phyloP scores from a whole-genome alignment of 306 rosid species.

The Gleditsia sinensis region DNA sequence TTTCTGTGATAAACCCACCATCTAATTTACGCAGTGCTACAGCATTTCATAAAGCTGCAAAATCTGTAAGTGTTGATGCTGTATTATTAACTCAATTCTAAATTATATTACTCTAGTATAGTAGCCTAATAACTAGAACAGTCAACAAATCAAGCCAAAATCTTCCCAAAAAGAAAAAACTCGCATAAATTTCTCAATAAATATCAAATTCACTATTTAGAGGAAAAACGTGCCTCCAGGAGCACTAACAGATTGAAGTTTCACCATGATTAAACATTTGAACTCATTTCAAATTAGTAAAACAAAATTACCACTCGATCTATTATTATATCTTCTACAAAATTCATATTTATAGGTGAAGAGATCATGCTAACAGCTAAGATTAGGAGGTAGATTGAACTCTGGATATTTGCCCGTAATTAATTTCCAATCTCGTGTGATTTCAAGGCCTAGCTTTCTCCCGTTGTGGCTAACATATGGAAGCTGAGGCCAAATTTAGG shows the following conservation, averaged over 20 bases:
- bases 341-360: background rate
- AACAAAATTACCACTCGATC: no score
- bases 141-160: background rate
- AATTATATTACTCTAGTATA: background rate
- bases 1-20: no score
- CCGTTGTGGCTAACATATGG: background rate
- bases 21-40: background rate
- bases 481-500: background rate
- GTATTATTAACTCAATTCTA: background rate
- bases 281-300: conserved; percentile 2
- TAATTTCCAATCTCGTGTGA: background rate
- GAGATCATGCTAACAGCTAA: conserved; percentile 1
- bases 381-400: no score
- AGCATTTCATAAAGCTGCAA: background rate
- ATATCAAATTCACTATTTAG: background rate
- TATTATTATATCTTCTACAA: background rate
- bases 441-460: background rate
- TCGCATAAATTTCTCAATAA: background rate
- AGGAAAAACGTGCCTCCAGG: background rate
- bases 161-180: no score
- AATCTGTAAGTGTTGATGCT: background rate
- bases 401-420: no score
- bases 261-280: background rate
- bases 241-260: background rate
- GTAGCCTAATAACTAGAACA: background rate